Evolutionary conservation across 2,329 filamentous ascomycete genomes (phyloP).

Genomic region (Cytospora schulzeri): DNA sequence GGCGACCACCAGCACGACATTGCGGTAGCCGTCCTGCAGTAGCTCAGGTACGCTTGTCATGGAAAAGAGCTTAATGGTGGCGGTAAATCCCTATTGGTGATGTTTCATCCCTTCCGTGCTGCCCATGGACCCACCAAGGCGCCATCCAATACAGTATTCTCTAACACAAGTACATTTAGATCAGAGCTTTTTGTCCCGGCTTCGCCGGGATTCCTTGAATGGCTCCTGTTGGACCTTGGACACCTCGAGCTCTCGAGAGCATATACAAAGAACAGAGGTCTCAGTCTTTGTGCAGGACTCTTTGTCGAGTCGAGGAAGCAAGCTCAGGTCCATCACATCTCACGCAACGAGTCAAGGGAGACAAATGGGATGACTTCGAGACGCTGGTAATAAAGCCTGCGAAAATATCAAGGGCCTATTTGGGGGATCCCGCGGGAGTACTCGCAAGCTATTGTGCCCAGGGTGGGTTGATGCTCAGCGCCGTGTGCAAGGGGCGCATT

Average conservation of each 20-base stretch:
- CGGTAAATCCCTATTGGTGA: slow-evolving; percentile 17
- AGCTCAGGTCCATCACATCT: slow-evolving; percentile 11
- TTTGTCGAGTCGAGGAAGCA: slow-evolving; percentile 16
- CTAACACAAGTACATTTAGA: slow-evolving; percentile 20
- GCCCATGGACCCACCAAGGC: slow-evolving; percentile 3
- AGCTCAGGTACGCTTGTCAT: slow-evolving; percentile 15
- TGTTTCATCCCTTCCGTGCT: slow-evolving; percentile 22
- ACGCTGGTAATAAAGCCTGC: slow-evolving; percentile 10
- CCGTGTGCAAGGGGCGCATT: slow-evolving; percentile 19
- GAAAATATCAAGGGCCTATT: slow-evolving; percentile 11
- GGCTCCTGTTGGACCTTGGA: slow-evolving; percentile 5
- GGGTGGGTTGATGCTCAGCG: slow-evolving; percentile 19
- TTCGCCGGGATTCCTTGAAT: slow-evolving; percentile 4
- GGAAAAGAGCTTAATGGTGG: slow-evolving; percentile 4
- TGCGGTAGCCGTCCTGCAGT: slow-evolving; percentile 14
- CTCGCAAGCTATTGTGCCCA: slow-evolving; percentile 12
- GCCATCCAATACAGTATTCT: slow-evolving; percentile 6
- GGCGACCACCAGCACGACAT: background rate
- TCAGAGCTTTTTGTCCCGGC: slow-evolving; percentile 11
- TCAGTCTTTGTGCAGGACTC: slow-evolving; percentile 22
- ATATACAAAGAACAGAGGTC: slow-evolving; percentile 18
- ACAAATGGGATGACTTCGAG: slow-evolving; percentile 7
- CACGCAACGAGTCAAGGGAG: slow-evolving; percentile 15
- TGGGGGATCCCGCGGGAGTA: slow-evolving; percentile 3
- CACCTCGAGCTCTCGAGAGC: background rate